Base-by-base conservation (phyloP, 2,329 filamentous ascomycete genomes). In the Phialophora chinensis region DNA sequence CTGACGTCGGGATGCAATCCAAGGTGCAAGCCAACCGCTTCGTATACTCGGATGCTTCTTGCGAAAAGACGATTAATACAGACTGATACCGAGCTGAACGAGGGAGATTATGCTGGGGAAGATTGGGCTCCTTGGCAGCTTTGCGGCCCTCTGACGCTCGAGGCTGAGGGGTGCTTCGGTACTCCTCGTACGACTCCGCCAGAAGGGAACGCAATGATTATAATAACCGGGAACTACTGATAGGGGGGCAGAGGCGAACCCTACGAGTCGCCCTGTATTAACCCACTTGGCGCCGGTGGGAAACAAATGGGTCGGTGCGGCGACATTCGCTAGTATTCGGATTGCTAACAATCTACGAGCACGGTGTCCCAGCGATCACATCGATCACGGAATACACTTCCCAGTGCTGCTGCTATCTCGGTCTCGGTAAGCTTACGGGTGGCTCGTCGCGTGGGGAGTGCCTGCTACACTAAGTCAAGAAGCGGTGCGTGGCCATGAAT, bases 341-440 rank as follows among this genome's bases (percentile, higher is more conserved):
- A 42, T 42, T 17, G 38, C 38, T 14, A 12, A 44, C 38, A 44
- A n/a, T n/a, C 38, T 44, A 44, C 38, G 6, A n/a, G 14, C 2
- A n/a, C 38, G 0, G 33, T 35, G 33, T 35, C 11, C 33, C 33
- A 12, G 10, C 33, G 10, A 47, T 35, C 56, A 50, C 57, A 12
- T 50, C 56, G 27, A 25, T 27, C 20, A 29, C 49, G 49, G 23
- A 52, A 25, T 52, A 52, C 42, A 20, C 25, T 59, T 8, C 25
- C 29, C 47, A 27, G 20, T 27, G 31, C 33, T 27, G 23, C 52
- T 47, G 44, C 52, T 33, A 61, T 49, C 64, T 60, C 29, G 57
- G 38, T 52, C 53, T 53, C 49, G 60, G 56, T 67, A 57, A 64
- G 61, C 62, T 61, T 29, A 58, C 56, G 33, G 59, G 52, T 55